These are phyloP conservation scores for Dactylellina haptotyla DNA, from an alignment of 2,329 filamentous ascomycete genomes.

Conservation along the genomic window DNA sequence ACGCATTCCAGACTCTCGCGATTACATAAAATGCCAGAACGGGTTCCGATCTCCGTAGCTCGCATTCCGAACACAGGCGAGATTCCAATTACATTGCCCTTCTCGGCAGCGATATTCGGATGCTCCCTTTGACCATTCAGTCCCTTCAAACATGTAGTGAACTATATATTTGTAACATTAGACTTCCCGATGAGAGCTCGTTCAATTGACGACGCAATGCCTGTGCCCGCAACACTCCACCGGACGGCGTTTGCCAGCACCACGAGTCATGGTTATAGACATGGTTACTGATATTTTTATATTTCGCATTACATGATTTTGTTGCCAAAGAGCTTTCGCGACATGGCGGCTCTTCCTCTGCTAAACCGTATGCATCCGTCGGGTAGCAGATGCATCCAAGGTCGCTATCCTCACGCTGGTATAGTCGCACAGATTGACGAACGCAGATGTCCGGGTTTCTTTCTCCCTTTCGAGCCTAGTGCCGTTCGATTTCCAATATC, in stretches of 20 bases:
- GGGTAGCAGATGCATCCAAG: too few species aligned
- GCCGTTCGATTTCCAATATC: conserved; percentile 30
- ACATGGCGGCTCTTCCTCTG: too few species aligned
- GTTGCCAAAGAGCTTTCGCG: neutral
- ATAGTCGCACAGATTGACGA: neutral
- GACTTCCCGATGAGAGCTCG: neutral
- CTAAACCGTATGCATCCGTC: too few species aligned
- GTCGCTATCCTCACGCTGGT: neutral
- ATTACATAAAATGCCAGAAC: too few species aligned
- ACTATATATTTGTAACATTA: neutral
- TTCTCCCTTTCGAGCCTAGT: conserved; percentile 36
- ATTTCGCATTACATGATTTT: conserved; percentile 7
- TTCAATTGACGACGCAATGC: too few species aligned
- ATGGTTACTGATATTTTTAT: too few species aligned
- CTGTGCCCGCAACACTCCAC: too few species aligned
- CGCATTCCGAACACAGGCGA: neutral
- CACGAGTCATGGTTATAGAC: conserved; percentile 5
- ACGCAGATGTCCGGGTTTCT: conserved; percentile 13
- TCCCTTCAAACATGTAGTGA: neutral
- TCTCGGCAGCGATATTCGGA: neutral
- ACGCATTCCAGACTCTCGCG: neutral
- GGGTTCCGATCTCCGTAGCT: neutral
- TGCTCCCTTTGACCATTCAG: neutral
- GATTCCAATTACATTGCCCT: neutral
- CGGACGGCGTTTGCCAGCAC: too few species aligned